Evolutionary conservation across 2,329 filamentous ascomycete species (phyloP), one percentile per base, ranked within the genome.

Genomic region (Xylariaceae sp.): DNA sequence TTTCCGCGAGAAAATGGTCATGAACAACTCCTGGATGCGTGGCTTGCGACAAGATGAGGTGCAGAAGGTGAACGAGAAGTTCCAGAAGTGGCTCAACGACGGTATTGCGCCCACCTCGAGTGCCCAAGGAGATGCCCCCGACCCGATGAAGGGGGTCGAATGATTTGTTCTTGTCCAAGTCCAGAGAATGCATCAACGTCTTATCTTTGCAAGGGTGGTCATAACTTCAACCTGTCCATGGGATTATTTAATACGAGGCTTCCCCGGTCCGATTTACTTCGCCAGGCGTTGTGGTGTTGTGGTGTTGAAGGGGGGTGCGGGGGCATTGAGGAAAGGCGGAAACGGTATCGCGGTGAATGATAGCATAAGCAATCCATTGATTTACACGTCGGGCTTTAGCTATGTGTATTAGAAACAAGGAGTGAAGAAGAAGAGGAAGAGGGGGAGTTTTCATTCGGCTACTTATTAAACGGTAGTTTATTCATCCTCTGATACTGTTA

Each of bases 21-120:
- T 88, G 75, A 89, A 92, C 80, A 87, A 88, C 61, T 83, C 89
- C 63, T 93, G 92, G 75, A 80, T 95, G 73, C 85, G 90, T 74
- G 89, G 90, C 57, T 78, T 90, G 74, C 88, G 88, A 72, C 88
- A 90, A 74, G 89, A 89, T 65, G 83, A 88, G 68, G 86, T 88
- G n/a, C 80, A 88, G 70, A 84, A 88, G 73, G 85, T 85, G 65
- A 92, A 92, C 76, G 84, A 86, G 69, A 82, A 82, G 59, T 85
- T 80, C 67, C 74, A 78, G 64, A 77, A 74, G 60, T 85, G 82
- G 80, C 73, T 78, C 66, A 76, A 78, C 50, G 79, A 83, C 30
- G 81, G 80, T 11, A 63, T 77, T 45, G 65, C 71, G 23, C 77
- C 77, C 2, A 70, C 71, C 17, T 67, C 68, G 55, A 71, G 72